phyloP scores from a whole-genome alignment of 202 grass and related monocot genomes.

The Eragrostis tef region DNA sequence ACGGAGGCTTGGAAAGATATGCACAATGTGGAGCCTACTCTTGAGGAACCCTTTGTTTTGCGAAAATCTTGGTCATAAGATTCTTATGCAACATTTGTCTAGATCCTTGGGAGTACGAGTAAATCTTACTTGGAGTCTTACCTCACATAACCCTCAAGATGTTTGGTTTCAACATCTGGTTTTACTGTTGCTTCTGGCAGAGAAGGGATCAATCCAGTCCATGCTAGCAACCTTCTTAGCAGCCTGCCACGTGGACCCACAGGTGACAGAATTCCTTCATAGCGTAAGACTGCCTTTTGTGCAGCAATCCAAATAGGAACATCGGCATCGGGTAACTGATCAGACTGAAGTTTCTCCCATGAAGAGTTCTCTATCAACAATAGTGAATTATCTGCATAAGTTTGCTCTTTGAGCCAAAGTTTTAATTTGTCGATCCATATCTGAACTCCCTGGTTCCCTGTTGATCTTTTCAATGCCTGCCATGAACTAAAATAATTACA shows the following conservation, averaged over 20 bases:
- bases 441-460: conserved; percentile 65
- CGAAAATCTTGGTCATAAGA: neutral
- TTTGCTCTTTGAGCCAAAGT: conserved; percentile 81
- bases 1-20: neutral
- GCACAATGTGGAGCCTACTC: neutral
- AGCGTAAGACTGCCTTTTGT: conserved; percentile 78
- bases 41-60: conserved; percentile 11
- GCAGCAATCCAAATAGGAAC: conserved; percentile 96
- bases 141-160: conserved; percentile 71
- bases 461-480: conserved; percentile 82
- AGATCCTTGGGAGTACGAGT: neutral
- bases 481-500: conserved; percentile 63
- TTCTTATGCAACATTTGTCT: conserved; percentile 5
- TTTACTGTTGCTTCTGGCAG: conserved; percentile 66
- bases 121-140: conserved; percentile 44
- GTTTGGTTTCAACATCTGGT: conserved; percentile 59
- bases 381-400: conserved; percentile 61
- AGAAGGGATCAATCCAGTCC: conserved; percentile 82
- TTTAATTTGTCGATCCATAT: conserved; percentile 82
- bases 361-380: conserved; percentile 54
- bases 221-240: conserved; percentile 79
- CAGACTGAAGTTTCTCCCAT: conserved; percentile 39
- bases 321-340: conserved; percentile 63
- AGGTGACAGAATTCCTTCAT: conserved; percentile 88
- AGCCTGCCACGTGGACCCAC: conserved; percentile 86